Base-by-base conservation (phyloP, 768 basidiomycete genomes). In the Auricularia sp. region DNA sequence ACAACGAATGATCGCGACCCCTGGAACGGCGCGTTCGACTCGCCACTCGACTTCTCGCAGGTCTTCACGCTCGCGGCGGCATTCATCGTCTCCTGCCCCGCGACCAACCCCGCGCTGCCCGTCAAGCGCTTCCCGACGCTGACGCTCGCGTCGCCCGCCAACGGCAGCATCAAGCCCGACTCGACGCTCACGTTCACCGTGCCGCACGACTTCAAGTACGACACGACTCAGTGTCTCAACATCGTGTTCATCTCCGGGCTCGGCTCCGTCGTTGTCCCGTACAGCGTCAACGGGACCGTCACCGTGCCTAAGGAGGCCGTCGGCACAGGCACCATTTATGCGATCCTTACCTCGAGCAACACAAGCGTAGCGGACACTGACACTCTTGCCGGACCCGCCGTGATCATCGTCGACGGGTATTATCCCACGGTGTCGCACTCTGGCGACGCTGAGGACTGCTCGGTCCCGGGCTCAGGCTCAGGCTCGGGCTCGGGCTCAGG, bases 11-110 rank as follows among this genome's bases (percentile, higher is more conserved):
- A 81, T 61, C 72, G 73, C 24, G 77, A 80, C 44, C 77, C 83
- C 1, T 88, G 86, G 86, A 82, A 80, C 62, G 79, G 80, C 3
- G 75, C 85, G 6, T 84, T 85, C 70, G 85, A 88, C 72, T 84
- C 73, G 67, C 73, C 70, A 7, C 70, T 78, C 45, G 72, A 68
- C 65, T 72, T 78, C 56, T 29, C 21, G 8, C 70, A 69, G 64
- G 75, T 78, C 35, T 75, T 71, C 66, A 79, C 79, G 1, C 68
- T 82, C 42, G 72, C 77, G 21, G 73, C 75, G 1, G 69, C 70
- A 3, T 85, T 83, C 74, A 82, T 85, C 75, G 75, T 73, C 29
- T 75, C 75, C 0, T 88, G 86, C 74, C 86, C 87, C 0, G 61
- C 74, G 1, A 68, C 75, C 67, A 87, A 87, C 75, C 81, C 83